Percentiles rank a stretch among this genome's conserved stretches.
Evolutionary conservation across 495 filamentous ascomycete genomes (phyloP).

Genomic region (Corynascus novoguineensis): DNA sequence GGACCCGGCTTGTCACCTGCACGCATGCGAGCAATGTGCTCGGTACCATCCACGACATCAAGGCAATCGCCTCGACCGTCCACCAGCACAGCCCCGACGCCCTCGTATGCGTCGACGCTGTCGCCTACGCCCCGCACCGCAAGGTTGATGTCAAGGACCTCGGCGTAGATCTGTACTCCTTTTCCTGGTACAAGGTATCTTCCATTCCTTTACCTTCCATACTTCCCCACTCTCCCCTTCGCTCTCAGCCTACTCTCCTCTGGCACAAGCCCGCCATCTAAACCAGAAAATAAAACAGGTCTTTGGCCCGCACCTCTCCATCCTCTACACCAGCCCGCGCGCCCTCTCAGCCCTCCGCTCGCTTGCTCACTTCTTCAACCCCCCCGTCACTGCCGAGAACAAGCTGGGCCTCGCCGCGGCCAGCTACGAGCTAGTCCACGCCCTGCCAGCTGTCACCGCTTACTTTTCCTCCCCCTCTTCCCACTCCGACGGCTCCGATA

Average conservation of each 20-base stretch:
- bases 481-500: background rate
- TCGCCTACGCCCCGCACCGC: conserved; percentile 66
- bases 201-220: background rate
- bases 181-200: conserved; percentile 66
- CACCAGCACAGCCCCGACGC: conserved; percentile 40
- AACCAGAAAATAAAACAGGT: conserved; percentile 28
- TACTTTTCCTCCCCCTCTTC: no score
- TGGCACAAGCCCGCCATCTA: background rate
- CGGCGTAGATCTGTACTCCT: conserved; percentile 68
- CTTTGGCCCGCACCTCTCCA: conserved; percentile 65
- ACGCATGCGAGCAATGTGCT: conserved; percentile 68
- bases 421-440: conserved; percentile 60
- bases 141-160: conserved; percentile 58
- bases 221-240: no score
- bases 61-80: conserved; percentile 48
- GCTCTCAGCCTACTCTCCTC: no score
- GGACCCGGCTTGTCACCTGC: conserved; percentile 60
- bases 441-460: conserved; percentile 50
- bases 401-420: conserved; percentile 62
- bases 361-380: conserved; percentile 65
- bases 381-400: conserved; percentile 48
- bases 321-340: conserved; percentile 54
- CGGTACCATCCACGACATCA: conserved; percentile 61
- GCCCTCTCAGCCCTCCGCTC: conserved; percentile 48
- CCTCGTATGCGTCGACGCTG: conserved; percentile 53